phyloP scores from a whole-genome alignment of 139 green algal species.

The Mychonastes homosphaera region DNA sequence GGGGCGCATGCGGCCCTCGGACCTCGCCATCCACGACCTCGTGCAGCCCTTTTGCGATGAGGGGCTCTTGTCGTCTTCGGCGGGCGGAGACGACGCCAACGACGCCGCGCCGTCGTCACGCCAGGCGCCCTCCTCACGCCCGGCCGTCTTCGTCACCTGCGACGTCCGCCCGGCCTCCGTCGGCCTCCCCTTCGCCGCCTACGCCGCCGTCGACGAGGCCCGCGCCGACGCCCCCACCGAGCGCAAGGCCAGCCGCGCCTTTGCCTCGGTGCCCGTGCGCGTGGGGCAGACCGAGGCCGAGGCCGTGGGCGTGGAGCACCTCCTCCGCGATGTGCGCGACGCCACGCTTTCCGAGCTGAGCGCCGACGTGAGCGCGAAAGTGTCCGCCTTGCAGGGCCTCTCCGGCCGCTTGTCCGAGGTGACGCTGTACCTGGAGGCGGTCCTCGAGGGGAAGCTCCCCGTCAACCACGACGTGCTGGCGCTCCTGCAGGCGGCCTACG shows the following conservation, averaged over 20 bases:
- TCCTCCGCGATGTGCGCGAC: constrained; percentile 91
- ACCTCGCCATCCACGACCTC: constrained; percentile 89
- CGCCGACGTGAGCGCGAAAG: constrained; percentile 53
- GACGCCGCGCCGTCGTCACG: too few relatives aligned
- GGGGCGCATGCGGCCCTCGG: constrained; percentile 77
- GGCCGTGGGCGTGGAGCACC: constrained; percentile 88
- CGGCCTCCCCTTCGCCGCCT: constrained; percentile 87
- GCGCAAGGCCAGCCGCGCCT: constrained; percentile 62
- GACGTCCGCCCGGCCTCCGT: constrained; percentile 69
- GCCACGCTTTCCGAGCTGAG: constrained; percentile 79
- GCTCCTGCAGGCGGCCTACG: constrained; percentile 81
- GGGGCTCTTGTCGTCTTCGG: too few relatives aligned
- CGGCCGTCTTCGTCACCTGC: constrained; percentile 89
- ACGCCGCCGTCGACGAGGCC: constrained; percentile 82
- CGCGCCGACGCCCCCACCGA: constrained; percentile 14
- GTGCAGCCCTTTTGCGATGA: constrained; percentile 66
- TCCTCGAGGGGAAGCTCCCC: constrained; percentile 74
- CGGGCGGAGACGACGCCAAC: too few relatives aligned
- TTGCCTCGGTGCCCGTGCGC: constrained; percentile 87
- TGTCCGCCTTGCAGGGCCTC: constrained; percentile 50
- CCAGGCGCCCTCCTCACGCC: too few relatives aligned
- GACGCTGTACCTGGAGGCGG: constrained; percentile 68
- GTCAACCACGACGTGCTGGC: constrained; percentile 96
- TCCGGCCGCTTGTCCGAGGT: constrained; percentile 50
- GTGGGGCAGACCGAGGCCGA: constrained; percentile 97